A percentile compares a stretch with the other conserved stretches of the same genome.
phyloP scores from a whole-genome alignment of 148 eudicot genomes.

The Chenopodium quinoa region DNA sequence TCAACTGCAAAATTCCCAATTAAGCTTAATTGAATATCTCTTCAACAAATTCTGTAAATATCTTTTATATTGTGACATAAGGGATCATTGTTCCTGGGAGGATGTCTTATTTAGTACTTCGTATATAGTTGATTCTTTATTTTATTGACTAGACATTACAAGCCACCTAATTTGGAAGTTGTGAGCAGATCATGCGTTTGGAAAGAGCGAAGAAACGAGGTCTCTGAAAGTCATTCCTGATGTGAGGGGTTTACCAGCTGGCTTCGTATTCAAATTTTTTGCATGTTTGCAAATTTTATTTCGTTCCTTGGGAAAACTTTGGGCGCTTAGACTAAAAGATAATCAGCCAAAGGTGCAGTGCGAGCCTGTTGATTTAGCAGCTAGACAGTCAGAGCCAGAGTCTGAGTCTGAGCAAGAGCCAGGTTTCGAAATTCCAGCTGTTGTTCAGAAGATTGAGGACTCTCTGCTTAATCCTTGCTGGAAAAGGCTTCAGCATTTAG shows the following conservation, averaged over 20 bases:
- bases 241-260: slow-evolving; percentile 36
- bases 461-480: slow-evolving; percentile 66
- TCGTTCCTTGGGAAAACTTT: slow-evolving; percentile 36
- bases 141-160: not conserved
- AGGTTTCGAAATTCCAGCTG: slow-evolving; percentile 32
- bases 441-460: slow-evolving; percentile 30
- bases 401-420: slow-evolving; percentile 32
- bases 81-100: not conserved
- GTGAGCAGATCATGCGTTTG: slow-evolving; percentile 24
- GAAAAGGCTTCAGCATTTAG: slow-evolving; percentile 75
- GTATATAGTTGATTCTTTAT: not conserved
- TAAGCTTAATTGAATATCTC: not conserved
- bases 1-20: not conserved
- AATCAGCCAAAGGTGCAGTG: slow-evolving; percentile 29
- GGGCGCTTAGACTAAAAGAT: slow-evolving; percentile 31
- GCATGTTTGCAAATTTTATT: slow-evolving; percentile 50
- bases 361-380: slow-evolving; percentile 19
- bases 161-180: slow-evolving; percentile 19
- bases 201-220: slow-evolving; percentile 30
- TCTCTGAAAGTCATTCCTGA: slow-evolving; percentile 21
- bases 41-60: not conserved
- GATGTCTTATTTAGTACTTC: not conserved
- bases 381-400: slow-evolving; percentile 24
- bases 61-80: no score
- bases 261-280: slow-evolving; percentile 44